Base-by-base conservation (phyloP, 2,329 filamentous ascomycete genomes). In the Pseudogymnoascus sp. region DNA sequence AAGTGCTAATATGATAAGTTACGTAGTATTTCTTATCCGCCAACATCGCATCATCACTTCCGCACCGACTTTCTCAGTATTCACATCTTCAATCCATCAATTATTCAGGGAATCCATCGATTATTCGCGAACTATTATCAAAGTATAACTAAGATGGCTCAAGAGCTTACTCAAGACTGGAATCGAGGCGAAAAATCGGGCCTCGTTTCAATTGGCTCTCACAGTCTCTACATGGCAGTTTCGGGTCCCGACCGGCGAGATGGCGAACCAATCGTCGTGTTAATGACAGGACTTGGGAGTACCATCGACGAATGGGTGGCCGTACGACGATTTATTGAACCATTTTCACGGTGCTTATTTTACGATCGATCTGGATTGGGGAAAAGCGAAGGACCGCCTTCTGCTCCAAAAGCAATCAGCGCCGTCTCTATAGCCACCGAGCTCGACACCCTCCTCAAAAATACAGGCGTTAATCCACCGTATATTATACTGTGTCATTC, bases 321-420 rank as follows among this genome's bases (percentile, higher is more conserved):
- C 55, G 68, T 71, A 10, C 61, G 65, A 59, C 66, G 66, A 12
- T 62, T 67, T 31, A 59, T 67, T 14, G 19, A 64, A 29, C 66
- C 63, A 10, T 67, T 69, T 62, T 65, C 64, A 58, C 65, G 68
- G 14, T 66, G 63, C 23, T 41, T 70, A 4, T 62, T 64, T 35
- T 71, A 71, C 26, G 68, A 71, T 62, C 68, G 68, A 16, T 64
- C 68, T 16, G 69, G 69, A 3, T 63, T 68, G 35, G 69, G 66
- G 8, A 65, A 63, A 14, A 71, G 69, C 62, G 65, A 65, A 26
- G 16, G 21, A 26, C 58, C 63, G 2, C 38, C 41, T 6, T 23
- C 45, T n/a, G 7, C 41, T 21, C 61, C 49, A 23, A 60, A 64
- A 11, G 55, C 45, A 11, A 63, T 63, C 26, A 66, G 23, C 7